phyloP scores from a whole-genome alignment of 2,329 filamentous ascomycete genomes.

The Calonectria honghensis region DNA sequence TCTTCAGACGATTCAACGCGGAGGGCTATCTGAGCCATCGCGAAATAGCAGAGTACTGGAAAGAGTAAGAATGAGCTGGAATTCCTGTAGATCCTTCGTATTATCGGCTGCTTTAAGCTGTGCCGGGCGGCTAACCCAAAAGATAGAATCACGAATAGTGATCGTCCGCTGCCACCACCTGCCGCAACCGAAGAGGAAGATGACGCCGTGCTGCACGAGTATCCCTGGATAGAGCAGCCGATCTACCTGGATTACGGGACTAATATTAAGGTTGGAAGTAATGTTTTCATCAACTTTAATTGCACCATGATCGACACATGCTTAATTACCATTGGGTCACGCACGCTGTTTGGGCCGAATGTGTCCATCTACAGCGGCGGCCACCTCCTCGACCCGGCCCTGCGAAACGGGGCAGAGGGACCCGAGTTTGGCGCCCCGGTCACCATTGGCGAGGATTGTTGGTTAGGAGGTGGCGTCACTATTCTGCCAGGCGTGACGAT shows the following conservation, averaged over 20 bases:
- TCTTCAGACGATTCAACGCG: conserved; percentile 79
- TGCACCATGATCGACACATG: conserved; percentile 86
- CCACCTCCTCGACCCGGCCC: conserved; percentile 84
- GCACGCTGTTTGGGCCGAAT: conserved; percentile 87
- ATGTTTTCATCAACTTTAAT: conserved; percentile 85
- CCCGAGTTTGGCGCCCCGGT: conserved; percentile 86
- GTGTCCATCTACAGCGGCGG: conserved; percentile 84
- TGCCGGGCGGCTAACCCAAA: neutral
- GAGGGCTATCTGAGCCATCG: conserved; percentile 77
- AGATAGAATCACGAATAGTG: conserved; percentile 77
- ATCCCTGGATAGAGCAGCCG: conserved; percentile 82
- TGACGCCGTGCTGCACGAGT: conserved; percentile 76
- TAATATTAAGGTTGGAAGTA: conserved; percentile 79
- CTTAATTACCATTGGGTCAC: conserved; percentile 82
- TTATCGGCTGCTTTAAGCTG: too few species aligned
- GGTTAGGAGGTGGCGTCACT: conserved; percentile 83
- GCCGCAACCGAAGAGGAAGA: conserved; percentile 77
- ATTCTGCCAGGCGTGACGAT: conserved; percentile 87
- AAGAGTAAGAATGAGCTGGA: conserved; percentile 72
- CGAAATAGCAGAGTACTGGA: conserved; percentile 79
- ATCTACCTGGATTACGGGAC: conserved; percentile 86
- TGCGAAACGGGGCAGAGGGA: conserved; percentile 84
- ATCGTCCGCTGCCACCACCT: conserved; percentile 76
- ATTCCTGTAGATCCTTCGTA: neutral
- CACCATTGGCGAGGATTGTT: conserved; percentile 86